Conservation (phyloP, 2,329 filamentous ascomycete genomes). For the Colletotrichum liaoningense region DNA sequence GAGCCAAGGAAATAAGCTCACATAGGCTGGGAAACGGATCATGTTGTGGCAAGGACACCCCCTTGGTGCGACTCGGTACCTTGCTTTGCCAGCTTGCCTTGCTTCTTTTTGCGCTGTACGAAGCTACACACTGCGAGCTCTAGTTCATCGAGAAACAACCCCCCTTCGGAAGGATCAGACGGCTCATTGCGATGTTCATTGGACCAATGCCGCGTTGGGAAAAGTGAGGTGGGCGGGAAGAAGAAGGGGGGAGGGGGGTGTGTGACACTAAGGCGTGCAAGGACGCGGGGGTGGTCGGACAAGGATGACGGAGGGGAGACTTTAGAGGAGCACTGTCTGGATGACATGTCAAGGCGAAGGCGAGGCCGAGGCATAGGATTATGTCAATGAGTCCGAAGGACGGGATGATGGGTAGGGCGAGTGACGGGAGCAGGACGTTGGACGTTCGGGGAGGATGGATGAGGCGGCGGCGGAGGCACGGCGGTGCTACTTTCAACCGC, state of each 20-base stretch:
- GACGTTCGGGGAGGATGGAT: not conserved
- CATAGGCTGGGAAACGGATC: conserved; percentile 3
- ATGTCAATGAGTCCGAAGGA: not conserved
- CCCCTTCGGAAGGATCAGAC: conserved; percentile 17
- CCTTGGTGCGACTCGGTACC: conserved; percentile 14
- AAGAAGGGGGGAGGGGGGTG: not conserved
- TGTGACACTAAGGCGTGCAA: conserved; percentile 1
- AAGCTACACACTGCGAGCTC: not conserved
- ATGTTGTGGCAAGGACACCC: conserved; percentile 7
- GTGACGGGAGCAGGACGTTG: not conserved
- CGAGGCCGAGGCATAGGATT: not conserved
- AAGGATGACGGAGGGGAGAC: not conserved
- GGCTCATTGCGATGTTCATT: conserved; percentile 27
- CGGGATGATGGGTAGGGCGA: not conserved
- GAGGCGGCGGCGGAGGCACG: not conserved
- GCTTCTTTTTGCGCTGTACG: not conserved
- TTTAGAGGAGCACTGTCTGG: not conserved
- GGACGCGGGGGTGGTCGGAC: conserved; percentile 6
- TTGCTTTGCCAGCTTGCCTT: conserved; percentile 5
- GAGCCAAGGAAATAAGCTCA: conserved; percentile 17
- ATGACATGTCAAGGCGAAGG: conserved; percentile 4
- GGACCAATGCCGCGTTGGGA: conserved; percentile 6
- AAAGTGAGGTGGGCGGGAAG: conserved; percentile 9
- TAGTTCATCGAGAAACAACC: not conserved
- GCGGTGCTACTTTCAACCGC: not conserved